Conservation (phyloP, 768 basidiomycete genomes). For the Kwoniella sp. region DNA sequence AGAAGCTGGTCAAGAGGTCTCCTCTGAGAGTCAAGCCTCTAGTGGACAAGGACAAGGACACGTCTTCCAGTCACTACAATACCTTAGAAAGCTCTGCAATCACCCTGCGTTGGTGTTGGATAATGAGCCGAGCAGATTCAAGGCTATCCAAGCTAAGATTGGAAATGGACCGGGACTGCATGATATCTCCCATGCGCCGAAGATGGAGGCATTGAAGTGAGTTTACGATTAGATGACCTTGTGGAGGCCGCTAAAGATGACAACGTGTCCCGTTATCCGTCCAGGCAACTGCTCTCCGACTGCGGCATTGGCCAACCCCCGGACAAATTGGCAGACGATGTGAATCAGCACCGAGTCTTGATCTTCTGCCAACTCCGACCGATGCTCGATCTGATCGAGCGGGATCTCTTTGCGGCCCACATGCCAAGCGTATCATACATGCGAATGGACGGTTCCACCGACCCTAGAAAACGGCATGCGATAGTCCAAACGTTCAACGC, state of each 20-base stretch:
- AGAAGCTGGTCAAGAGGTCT: slow-evolving; percentile 68
- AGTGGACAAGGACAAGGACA: slow-evolving; percentile 67
- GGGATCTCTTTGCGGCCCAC: slow-evolving; percentile 80
- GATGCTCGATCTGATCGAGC: slow-evolving; percentile 97
- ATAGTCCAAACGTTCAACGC: slow-evolving; percentile 97
- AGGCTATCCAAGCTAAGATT: slow-evolving; percentile 57
- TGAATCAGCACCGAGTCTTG: slow-evolving; percentile 94
- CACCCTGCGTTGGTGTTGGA: slow-evolving; percentile 92
- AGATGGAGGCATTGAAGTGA: slow-evolving; percentile 84
- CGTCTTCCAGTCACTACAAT: slow-evolving; percentile 95
- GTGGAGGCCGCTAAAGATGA: too few species aligned
- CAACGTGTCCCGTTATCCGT: too few species aligned
- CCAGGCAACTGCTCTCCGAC: slow-evolving; percentile 86
- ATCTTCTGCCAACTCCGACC: slow-evolving; percentile 99
- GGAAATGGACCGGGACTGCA: slow-evolving; percentile 56
- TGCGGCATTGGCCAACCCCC: slow-evolving; percentile 80
- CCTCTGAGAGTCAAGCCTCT: slow-evolving; percentile 54
- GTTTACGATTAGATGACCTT: slow-evolving; percentile 41
- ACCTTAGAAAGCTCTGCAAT: slow-evolving; percentile 95
- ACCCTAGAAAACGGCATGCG: slow-evolving; percentile 89
- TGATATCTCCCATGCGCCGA: slow-evolving; percentile 90
- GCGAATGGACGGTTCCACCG: slow-evolving; percentile 92
- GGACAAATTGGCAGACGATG: slow-evolving; percentile 67
- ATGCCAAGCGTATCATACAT: slow-evolving; percentile 99
- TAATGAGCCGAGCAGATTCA: slow-evolving; percentile 64